phyloP scores from a whole-genome alignment of 306 rosid species.

The Pterocarpus macrocarpus region DNA sequence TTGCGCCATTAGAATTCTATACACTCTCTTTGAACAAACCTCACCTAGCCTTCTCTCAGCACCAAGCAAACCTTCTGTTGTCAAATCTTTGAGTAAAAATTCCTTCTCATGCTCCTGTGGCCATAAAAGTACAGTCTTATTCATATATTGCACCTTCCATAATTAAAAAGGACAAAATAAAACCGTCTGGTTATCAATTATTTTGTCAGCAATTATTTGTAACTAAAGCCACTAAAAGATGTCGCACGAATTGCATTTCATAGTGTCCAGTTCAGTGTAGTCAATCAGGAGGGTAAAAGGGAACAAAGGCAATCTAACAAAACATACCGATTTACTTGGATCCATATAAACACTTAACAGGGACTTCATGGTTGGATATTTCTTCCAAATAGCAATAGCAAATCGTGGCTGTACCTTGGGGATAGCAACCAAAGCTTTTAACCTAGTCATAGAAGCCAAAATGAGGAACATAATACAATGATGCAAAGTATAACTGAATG shows the following conservation, averaged over 20 bases:
- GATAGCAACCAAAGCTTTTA: constrained; percentile 91
- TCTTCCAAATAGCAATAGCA: constrained; percentile 90
- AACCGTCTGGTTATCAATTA: not conserved
- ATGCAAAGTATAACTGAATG: not conserved
- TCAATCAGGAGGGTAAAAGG: constrained; percentile 40
- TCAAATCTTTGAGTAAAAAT: constrained; percentile 84
- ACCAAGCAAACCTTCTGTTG: constrained; percentile 71
- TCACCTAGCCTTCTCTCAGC: constrained; percentile 87
- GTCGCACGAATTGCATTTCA: constrained; percentile 27
- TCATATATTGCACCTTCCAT: constrained; percentile 24
- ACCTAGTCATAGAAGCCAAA: constrained; percentile 62
- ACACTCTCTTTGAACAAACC: constrained; percentile 92
- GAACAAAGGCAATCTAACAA: constrained; percentile 30
- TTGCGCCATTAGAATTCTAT: constrained; percentile 83
- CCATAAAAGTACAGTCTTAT: constrained; percentile 27
- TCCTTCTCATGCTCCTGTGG: constrained; percentile 87
- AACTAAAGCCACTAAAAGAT: constrained; percentile 22
- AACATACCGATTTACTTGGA: constrained; percentile 72
- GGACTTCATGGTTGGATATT: constrained; percentile 90
- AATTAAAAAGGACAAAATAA: constrained; percentile 2
- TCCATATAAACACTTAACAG: constrained; percentile 87
- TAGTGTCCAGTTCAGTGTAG: constrained; percentile 8
- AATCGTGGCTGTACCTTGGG: constrained; percentile 97
- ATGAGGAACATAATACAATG: constrained; percentile 40
- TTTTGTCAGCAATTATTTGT: constrained; percentile 32